A percentile compares a stretch with the other conserved stretches of the same genome.
Evolutionary conservation across 1,284 basidiomycete genomes (phyloP).

Genomic region (Ustilago xerochloae): DNA sequence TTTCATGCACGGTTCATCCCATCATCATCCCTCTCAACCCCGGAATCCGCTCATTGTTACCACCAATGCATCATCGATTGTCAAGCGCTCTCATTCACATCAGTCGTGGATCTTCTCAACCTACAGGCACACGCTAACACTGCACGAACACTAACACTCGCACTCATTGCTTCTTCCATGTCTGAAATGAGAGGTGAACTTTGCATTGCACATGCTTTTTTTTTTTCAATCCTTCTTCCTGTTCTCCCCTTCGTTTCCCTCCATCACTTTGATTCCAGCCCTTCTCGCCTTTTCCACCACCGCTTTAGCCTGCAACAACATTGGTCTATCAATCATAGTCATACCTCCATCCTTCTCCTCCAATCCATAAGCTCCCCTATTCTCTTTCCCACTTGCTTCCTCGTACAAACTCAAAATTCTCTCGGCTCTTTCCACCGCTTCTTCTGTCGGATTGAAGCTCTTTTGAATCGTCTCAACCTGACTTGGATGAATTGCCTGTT

Average conservation of each 20-base stretch:
- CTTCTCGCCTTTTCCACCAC: conserved; percentile 75
- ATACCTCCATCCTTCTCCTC: conserved; percentile 72
- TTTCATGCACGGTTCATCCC: neutral
- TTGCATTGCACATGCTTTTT: too few relatives aligned
- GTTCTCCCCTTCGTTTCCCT: conserved; percentile 3
- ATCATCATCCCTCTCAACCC: neutral
- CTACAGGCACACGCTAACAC: too few relatives aligned
- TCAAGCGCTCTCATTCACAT: neutral
- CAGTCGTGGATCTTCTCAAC: too few relatives aligned
- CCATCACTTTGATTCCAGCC: conserved; percentile 76
- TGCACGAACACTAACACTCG: too few relatives aligned
- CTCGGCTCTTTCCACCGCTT: conserved; percentile 82
- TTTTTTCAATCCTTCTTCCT: neutral
- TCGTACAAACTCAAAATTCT: conserved; percentile 74
- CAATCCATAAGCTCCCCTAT: conserved; percentile 76
- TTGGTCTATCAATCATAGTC: conserved; percentile 77
- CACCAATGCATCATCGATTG: neutral
- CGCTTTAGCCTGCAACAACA: conserved; percentile 73
- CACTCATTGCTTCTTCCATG: too few relatives aligned
- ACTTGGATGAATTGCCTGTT: conserved; percentile 90
- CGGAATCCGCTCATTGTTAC: too few relatives aligned
- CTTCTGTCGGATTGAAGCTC: conserved; percentile 80
- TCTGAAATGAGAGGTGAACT: too few relatives aligned
- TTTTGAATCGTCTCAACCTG: conserved; percentile 83
- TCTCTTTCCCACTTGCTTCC: conserved; percentile 65